A percentile compares a stretch with the other conserved stretches of the same genome.
Conservation (phyloP, 1,139 yeast genomes). For the Casaregolazyma suthepensis region DNA sequence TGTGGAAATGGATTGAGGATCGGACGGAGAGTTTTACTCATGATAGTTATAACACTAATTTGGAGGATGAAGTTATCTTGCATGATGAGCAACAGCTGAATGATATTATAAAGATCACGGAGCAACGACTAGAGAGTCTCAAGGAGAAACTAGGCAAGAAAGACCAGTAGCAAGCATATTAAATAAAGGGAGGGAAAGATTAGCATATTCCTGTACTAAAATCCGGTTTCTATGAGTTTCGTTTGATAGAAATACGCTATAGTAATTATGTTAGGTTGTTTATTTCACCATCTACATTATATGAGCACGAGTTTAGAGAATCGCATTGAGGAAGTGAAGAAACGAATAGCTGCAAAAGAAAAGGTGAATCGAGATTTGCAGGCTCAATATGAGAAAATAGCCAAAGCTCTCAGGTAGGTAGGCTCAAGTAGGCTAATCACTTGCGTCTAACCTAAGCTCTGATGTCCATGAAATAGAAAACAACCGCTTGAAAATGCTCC, state of each 20-base stretch:
- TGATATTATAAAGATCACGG: conserved; percentile 53
- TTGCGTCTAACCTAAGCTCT: conserved; percentile 2
- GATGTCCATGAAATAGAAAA: conserved; percentile 33
- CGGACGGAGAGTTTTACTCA: conserved; percentile 30
- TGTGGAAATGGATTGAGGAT: conserved; percentile 80
- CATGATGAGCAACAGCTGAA: conserved; percentile 45
- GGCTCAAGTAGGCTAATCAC: neutral
- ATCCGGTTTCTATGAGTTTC: neutral
- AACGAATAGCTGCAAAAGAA: neutral
- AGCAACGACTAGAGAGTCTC: conserved; percentile 42
- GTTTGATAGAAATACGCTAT: neutral
- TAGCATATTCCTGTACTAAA: neutral
- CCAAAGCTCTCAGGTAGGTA: neutral
- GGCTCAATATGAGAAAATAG: neutral
- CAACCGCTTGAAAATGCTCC: conserved; percentile 40
- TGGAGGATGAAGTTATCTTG: neutral
- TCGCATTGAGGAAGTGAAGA: neutral
- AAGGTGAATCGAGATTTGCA: neutral
- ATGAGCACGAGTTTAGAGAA: neutral
- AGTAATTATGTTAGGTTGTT: neutral
- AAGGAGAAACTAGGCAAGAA: conserved; percentile 22
- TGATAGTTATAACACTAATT: neutral
- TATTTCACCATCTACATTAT: neutral
- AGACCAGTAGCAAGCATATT: neutral
- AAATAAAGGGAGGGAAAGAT: neutral